Percentiles rank a stretch among this genome's conserved stretches.
phyloP scores from a whole-genome alignment of 2,329 filamentous ascomycete genomes.

The Fusarium liriodendri region DNA sequence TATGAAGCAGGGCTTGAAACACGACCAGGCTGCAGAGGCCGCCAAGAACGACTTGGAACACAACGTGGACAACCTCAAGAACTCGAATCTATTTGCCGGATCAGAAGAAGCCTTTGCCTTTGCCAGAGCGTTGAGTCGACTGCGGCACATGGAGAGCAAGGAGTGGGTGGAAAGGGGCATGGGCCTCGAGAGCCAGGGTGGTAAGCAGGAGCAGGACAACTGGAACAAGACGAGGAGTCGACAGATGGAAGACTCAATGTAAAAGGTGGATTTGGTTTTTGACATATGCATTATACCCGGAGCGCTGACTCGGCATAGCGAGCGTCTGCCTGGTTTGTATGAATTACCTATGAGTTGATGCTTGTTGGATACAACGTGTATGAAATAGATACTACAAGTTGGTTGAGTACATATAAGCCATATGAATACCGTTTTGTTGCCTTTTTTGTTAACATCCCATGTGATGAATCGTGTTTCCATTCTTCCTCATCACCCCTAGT shows the following conservation, averaged over 20 bases:
- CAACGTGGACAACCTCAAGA: slow-evolving; percentile 86
- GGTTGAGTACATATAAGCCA: slow-evolving; percentile 7
- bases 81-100: slow-evolving; percentile 87
- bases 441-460: background rate
- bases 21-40: slow-evolving; percentile 65
- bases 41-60: slow-evolving; percentile 90
- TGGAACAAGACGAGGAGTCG: slow-evolving; percentile 74
- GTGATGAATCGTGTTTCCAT: background rate
- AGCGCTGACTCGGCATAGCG: slow-evolving; percentile 41
- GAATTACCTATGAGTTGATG: slow-evolving; percentile 28
- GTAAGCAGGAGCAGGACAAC: slow-evolving; percentile 72
- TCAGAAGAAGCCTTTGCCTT: slow-evolving; percentile 98
- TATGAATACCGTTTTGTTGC: background rate
- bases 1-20: slow-evolving; percentile 59
- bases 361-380: slow-evolving; percentile 17
- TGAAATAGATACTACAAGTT: slow-evolving; percentile 22
- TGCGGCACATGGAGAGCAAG: slow-evolving; percentile 92
- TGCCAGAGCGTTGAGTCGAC: slow-evolving; percentile 83
- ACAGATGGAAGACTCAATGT: slow-evolving; percentile 77
- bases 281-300: slow-evolving; percentile 44
- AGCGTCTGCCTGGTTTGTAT: slow-evolving; percentile 44
- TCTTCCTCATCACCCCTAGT: background rate
- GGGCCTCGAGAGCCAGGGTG: slow-evolving; percentile 72
- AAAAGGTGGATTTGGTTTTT: slow-evolving; percentile 32
- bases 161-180: slow-evolving; percentile 93